Conservation (phyloP, 2,329 filamentous ascomycete genomes). For the Microthyrium microscopicum region DNA sequence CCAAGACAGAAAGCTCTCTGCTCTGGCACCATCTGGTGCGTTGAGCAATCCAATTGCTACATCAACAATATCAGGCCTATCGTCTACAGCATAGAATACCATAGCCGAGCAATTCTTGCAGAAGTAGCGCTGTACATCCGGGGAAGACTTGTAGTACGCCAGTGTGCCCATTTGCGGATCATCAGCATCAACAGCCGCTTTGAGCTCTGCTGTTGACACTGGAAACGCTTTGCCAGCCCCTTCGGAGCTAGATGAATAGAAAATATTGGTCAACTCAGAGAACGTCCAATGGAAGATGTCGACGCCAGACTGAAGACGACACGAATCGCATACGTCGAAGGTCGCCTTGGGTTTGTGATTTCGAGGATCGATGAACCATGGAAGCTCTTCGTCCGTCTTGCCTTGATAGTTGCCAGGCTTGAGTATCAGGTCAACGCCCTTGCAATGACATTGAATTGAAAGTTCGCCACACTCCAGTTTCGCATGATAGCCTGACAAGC, state of each 20-base stretch:
- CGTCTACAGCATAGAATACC: conserved; percentile 29
- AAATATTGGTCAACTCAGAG: conserved; percentile 23
- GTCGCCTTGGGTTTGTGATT: conserved; percentile 24
- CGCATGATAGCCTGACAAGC: neutral
- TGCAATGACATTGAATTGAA: conserved; percentile 29
- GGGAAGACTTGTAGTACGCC: conserved; percentile 26
- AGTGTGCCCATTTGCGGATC: conserved; percentile 28
- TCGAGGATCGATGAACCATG: conserved; percentile 27
- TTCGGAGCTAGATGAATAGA: conserved; percentile 12
- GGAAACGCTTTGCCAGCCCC: conserved; percentile 15
- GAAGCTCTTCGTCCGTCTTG: conserved; percentile 17
- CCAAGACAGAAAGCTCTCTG: conserved; percentile 30
- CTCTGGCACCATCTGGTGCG: conserved; percentile 28
- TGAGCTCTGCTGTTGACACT: conserved; percentile 16
- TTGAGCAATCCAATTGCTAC: conserved; percentile 29
- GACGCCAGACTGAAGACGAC: conserved; percentile 24
- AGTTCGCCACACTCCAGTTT: conserved; percentile 14
- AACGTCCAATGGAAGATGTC: conserved; percentile 33
- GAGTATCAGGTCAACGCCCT: conserved; percentile 28
- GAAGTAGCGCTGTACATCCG: conserved; percentile 31
- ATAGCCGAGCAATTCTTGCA: conserved; percentile 31
- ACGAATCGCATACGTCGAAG: conserved; percentile 33
- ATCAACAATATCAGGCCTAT: conserved; percentile 24
- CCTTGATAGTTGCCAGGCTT: conserved; percentile 17
- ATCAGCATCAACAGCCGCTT: conserved; percentile 17